These are phyloP conservation scores for Moricandia moricandioides DNA, from an alignment of 345 rosid genomes.

Conservation along the genomic window DNA sequence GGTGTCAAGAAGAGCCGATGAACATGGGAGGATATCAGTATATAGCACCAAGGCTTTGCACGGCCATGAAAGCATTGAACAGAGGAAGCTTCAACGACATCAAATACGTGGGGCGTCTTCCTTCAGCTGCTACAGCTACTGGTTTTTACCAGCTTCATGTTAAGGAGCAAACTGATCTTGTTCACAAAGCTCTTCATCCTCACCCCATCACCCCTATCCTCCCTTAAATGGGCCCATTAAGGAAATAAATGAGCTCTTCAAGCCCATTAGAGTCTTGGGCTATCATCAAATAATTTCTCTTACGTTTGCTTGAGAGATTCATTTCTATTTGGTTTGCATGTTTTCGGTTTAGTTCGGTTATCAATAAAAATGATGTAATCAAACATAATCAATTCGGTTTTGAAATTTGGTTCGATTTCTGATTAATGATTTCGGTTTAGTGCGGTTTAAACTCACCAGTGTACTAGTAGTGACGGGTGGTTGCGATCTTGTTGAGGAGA, in stretches of 20 bases:
- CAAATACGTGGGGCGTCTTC: slow-evolving; percentile 66
- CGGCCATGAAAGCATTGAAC: slow-evolving; percentile 49
- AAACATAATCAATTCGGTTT: not conserved
- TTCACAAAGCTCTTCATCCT: slow-evolving; percentile 55
- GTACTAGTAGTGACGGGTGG: not conserved
- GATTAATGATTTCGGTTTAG: not conserved
- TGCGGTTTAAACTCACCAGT: slow-evolving; percentile 1
- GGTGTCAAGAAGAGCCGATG: slow-evolving; percentile 95
- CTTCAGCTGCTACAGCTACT: slow-evolving; percentile 77
- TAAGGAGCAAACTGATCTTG: slow-evolving; percentile 62
- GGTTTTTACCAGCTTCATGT: slow-evolving; percentile 58
- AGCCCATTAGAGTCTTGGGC: not conserved
- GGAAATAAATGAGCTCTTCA: not conserved
- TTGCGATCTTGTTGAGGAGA: not conserved
- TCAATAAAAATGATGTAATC: not conserved
- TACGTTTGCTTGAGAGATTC: not conserved
- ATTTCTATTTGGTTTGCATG: not conserved
- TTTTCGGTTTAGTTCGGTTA: not conserved
- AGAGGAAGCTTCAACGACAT: slow-evolving; percentile 62
- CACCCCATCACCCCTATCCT: slow-evolving; percentile 43
- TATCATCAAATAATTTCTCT: not conserved
- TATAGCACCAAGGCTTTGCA: slow-evolving; percentile 58
- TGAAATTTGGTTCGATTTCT: not conserved
- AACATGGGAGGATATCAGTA: slow-evolving; percentile 75
- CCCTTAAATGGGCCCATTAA: not conserved